Base-by-base conservation (phyloP, 2,329 filamentous ascomycete species). In the Alternaria gansuensis region DNA sequence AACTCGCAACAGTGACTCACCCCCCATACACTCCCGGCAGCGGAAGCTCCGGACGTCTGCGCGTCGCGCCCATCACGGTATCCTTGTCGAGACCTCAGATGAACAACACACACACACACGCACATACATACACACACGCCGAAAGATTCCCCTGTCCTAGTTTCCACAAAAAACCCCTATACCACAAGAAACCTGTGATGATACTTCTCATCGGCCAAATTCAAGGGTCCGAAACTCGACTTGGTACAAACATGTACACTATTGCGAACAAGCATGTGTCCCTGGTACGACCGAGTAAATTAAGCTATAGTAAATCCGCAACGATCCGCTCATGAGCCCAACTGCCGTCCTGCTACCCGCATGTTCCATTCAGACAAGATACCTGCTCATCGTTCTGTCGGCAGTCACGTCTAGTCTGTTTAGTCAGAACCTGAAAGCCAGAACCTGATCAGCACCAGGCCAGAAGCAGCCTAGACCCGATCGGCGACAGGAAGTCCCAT, bases 111-210 rank as follows among this genome's bases (percentile, higher is more conserved):
- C 13, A 13, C 21, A 13, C 13, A n/a, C 31, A 34, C 21, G 21
- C 13, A n/a, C 31, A 34, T 13, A 13, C 13, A n/a, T 23, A 34
- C 21, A 13, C 13, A 13, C 31, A 36, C 44, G 29, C 44, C 29
- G 31, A 33, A 33, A 36, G 23, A 48, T 13, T 26, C 44, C 21
- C 44, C 44, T 48, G 13, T 21, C 44, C 44, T 31, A 48, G 44
- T 24, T 48, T 17, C 21, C 44, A 21, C 29, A 31, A 48, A 48
- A 23, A 48, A 23, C 44, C 44, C 44, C 44, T 48, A 48, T 48
- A 48, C 21, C 44, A n/a, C 29, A 24, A 34, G 8, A 48, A 48
- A 48, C 29, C 44, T 48, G 44, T 14, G 29, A 36, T 33, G 44
- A 33, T 46, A 34, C 36, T 6, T 26, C 31, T 23, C 8, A 14